Base-by-base conservation (phyloP, 176 grass and related monocot species). In the Dendrocalamus sinicus region DNA sequence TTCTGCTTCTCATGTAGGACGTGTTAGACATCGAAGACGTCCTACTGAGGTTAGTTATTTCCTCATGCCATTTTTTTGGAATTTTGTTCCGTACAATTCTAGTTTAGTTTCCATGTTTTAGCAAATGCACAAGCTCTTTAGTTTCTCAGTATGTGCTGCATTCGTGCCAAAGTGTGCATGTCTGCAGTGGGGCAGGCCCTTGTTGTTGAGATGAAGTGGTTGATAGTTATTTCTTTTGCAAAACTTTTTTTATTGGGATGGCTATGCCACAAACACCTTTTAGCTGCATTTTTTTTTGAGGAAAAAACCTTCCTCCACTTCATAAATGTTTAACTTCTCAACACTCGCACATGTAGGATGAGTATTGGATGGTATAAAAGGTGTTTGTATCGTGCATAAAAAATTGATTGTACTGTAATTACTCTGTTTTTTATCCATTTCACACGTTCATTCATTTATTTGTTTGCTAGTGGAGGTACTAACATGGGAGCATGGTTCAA, bases 11-110 rank as follows among this genome's bases (percentile, higher is more conserved):
- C 79, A 90, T 55, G 70, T 59, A 32, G 90, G 90, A 13, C 88
- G 93, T 74, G 82, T 68, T 50, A 95, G 93, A 30, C 85, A 90
- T 50, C 85, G 93, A 45, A 90, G 67, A 78, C 82, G 72, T 11
- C 17, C 78, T 40, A 73, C 60, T 68, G 93, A 95, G 90, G 93
- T 92, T 24, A 72, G 73, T 64, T 76, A 37, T 63, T 83, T 53
- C 19, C 26, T 60, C n/a, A 23, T 50, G 40, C 26, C 47, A 43
- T n/a, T 24, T 65, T 43, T 55, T 52, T 23, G 3, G 48, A 77
- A 45, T 45, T 84, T 53, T 57, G 15, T n/a, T 63, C 46, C 9
- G 7, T 76, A 8, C 14, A 8, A 6, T 45, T 75, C 16, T 63
- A 40, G 68, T 47, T 69, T 48, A 81, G 20, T 69, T 79, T 74